These are phyloP conservation scores for Podospora bellae-mahoneyi DNA, from an alignment of 495 filamentous ascomycete species.

Conservation along the genomic window DNA sequence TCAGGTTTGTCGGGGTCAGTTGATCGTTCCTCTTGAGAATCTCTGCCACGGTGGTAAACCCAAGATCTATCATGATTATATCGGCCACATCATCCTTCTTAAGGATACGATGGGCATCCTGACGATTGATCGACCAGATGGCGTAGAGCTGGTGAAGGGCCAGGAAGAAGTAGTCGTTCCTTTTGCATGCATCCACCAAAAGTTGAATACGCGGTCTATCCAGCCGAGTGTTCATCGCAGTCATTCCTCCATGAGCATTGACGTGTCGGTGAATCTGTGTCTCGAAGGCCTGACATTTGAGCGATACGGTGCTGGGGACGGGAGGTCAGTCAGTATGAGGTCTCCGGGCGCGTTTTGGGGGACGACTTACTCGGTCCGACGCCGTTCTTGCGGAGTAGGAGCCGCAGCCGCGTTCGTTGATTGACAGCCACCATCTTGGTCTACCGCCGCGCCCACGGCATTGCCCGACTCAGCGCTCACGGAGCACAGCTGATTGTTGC, in stretches of 20 bases:
- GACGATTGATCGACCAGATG: conserved; percentile 38
- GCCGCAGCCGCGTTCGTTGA: not conserved
- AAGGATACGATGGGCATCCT: conserved; percentile 7
- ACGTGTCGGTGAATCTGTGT: conserved; percentile 23
- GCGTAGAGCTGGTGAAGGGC: conserved; percentile 68
- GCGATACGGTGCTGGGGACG: not conserved
- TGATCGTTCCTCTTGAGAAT: conserved; percentile 42
- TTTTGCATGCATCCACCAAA: conserved; percentile 53
- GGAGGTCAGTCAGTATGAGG: not conserved
- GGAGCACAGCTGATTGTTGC: not conserved
- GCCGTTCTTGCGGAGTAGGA: conserved; percentile 19
- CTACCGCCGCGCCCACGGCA: not conserved
- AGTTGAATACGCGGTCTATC: conserved; percentile 55
- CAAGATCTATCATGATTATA: conserved; percentile 24
- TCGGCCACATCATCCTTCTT: not conserved
- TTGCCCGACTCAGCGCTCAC: not conserved
- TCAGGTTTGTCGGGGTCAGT: conserved; percentile 36
- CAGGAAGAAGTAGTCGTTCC: conserved; percentile 60
- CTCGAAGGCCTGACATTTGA: not conserved
- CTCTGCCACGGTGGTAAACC: conserved; percentile 39
- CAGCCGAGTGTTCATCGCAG: conserved; percentile 21
- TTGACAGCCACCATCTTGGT: not conserved
- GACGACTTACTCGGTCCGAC: conserved; percentile 25
- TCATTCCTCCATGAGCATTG: conserved; percentile 19
- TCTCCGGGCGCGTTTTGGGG: not conserved